Base-by-base conservation (phyloP, 2,329 filamentous ascomycete genomes). In the Colletotrichum trifolii region DNA sequence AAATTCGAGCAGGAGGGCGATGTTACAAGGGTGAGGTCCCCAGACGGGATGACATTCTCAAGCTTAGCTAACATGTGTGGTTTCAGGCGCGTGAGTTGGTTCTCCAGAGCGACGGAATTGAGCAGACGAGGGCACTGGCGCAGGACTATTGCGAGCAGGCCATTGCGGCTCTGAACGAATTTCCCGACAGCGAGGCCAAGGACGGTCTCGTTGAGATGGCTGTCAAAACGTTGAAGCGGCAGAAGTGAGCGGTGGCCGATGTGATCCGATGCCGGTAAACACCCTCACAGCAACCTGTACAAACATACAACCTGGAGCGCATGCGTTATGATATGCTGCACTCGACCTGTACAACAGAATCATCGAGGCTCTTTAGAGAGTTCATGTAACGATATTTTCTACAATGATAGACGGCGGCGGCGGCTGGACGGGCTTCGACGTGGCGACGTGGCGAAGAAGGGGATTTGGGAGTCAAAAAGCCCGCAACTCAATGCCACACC, bases 181-280 rank as follows among this genome's bases (percentile, higher is more conserved):
- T 99, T 78, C 96, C 96, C 7, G 90, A 94, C n/a, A 95, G 94
- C 76, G 95, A 98, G 69, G 96, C 96, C 64, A 98, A 97, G 82
- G 87, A 91, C 36, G 95, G 95, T 0, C 83, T 99, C 45, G 83
- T 97, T 49, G 93, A 97, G 73, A 97, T 98, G 93, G 96, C 94
- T 70, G 87, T 90, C 71, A 97, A 97, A 82, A 94, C 94, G 13
- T 88, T 97, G 82, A 90, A 93, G 79, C 87, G 95, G 73, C 86
- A 93, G 76, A 97, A 97, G 79, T 98, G 46, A 39, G 46, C 2
- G 61, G 25, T 36, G 39, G 45, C 4, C 33, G 57, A 39, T 25
- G 35, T 8, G 58, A 42, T 39, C 47, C 17, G 12, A 25, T 15
- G 17, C 9, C 4, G 47, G 34, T 38, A 15, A 43, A 43, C 50